A percentile compares a stretch with the other conserved stretches of the same genome.
phyloP scores from a whole-genome alignment of 108 stramenopile species.

The Stephanodiscus minutulus region DNA sequence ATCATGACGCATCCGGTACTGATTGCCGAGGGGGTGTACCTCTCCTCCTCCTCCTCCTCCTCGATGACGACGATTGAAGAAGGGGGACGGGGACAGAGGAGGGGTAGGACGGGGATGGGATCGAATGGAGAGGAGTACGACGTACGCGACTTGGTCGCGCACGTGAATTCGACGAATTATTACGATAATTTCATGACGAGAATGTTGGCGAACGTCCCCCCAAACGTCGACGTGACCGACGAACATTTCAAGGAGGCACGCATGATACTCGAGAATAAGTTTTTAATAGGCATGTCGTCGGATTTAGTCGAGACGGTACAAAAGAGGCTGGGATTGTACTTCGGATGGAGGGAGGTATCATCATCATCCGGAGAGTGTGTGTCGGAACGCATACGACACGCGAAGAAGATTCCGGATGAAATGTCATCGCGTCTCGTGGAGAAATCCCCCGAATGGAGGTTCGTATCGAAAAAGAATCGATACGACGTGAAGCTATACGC shows the following conservation, averaged over 20 bases:
- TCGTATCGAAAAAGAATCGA: conserved; percentile 20
- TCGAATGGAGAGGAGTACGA: too few relatives aligned
- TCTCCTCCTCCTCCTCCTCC: neutral
- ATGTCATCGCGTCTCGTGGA: conserved; percentile 20
- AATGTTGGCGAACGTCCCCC: conserved; percentile 38
- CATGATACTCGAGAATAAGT: conserved; percentile 44
- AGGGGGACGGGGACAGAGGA: conserved; percentile 15
- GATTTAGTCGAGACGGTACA: conserved; percentile 32
- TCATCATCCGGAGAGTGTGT: conserved; percentile 40
- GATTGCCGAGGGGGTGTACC: conserved; percentile 10
- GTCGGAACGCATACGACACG: neutral
- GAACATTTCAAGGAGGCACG: conserved; percentile 34
- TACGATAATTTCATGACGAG: conserved; percentile 48
- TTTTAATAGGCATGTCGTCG: conserved; percentile 39
- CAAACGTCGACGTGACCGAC: conserved; percentile 17
- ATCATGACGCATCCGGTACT: conserved; percentile 36
- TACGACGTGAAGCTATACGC: conserved; percentile 46
- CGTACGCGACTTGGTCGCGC: conserved; percentile 21
- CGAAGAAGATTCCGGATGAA: neutral
- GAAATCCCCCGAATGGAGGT: conserved; percentile 27
- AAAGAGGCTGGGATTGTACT: conserved; percentile 34
- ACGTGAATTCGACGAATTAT: conserved; percentile 24
- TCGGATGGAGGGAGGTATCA: conserved; percentile 49
- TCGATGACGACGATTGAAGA: conserved; percentile 3
- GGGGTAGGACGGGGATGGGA: neutral